A percentile compares a stretch with the other conserved stretches of the same genome.
Conservation (phyloP, 2,329 filamentous ascomycete species). For the Aureobasidium namibiae region DNA sequence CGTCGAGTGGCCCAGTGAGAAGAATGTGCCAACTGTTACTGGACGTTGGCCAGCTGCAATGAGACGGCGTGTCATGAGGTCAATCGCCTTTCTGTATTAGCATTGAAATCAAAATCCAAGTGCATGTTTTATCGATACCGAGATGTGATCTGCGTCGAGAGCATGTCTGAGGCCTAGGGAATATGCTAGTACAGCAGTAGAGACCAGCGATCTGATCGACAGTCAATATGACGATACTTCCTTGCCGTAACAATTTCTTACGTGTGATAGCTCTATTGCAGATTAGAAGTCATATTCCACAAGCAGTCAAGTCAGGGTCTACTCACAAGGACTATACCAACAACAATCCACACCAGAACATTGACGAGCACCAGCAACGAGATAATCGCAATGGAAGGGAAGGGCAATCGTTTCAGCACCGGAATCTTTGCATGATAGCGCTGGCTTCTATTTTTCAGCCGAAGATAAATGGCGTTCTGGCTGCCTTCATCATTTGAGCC, state of each 20-base stretch:
- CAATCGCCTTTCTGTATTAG: constrained; percentile 56
- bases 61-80: constrained; percentile 85
- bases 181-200: constrained; percentile 76
- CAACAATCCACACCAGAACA: constrained; percentile 49
- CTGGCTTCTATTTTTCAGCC: constrained; percentile 29
- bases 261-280: constrained; percentile 7
- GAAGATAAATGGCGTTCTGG: constrained; percentile 9
- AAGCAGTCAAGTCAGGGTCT: background rate
- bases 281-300: background rate
- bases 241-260: background rate
- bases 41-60: constrained; percentile 78
- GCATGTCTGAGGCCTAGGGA: constrained; percentile 86
- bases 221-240: constrained; percentile 9
- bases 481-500: background rate
- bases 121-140: constrained; percentile 29
- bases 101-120: background rate
- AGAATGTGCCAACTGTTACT: constrained; percentile 89
- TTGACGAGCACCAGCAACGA: constrained; percentile 46
- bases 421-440: constrained; percentile 45
- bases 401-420: constrained; percentile 47
- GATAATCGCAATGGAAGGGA: constrained; percentile 51
- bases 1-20: constrained; percentile 88
- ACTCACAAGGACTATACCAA: constrained; percentile 49
- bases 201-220: constrained; percentile 51
- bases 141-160: constrained; percentile 93